Evolutionary conservation across 768 basidiomycete species (phyloP).

Genomic region (Suillus variegatus): DNA sequence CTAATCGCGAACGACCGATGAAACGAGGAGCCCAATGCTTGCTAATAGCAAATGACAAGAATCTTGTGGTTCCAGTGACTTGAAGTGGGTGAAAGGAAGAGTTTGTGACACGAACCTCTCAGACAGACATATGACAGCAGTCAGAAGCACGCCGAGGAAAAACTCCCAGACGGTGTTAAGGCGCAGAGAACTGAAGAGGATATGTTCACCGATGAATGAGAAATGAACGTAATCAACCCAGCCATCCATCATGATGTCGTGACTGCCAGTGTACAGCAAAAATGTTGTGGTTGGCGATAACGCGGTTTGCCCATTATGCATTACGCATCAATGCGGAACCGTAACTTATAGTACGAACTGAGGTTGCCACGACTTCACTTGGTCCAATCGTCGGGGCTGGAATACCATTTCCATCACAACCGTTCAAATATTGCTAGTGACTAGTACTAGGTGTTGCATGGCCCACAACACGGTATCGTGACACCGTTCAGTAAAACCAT

Average conservation of each 20-base stretch:
- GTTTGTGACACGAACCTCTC: constrained; percentile 51
- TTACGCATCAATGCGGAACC: neutral
- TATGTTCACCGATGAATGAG: constrained; percentile 45
- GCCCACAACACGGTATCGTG: neutral
- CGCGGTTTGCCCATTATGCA: neutral
- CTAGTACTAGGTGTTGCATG: neutral
- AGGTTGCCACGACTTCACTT: neutral
- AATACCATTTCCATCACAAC: neutral
- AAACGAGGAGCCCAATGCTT: constrained; percentile 48
- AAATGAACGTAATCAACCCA: constrained; percentile 50
- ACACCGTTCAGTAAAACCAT: neutral
- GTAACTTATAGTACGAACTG: neutral
- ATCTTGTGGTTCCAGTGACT: constrained; percentile 32
- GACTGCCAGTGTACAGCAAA: neutral
- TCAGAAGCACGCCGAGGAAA: constrained; percentile 45
- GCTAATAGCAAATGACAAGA: constrained; percentile 50
- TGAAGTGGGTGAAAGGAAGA: neutral
- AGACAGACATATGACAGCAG: constrained; percentile 46
- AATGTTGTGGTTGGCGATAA: neutral
- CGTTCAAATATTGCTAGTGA: neutral
- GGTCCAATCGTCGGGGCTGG: neutral
- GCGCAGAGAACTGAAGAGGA: constrained; percentile 41
- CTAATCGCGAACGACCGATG: constrained; percentile 43
- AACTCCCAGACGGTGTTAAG: constrained; percentile 54
- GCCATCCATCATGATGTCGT: constrained; percentile 35